Conservation (phyloP, 441 rosid species). For the Heliophila coronopifolia region DNA sequence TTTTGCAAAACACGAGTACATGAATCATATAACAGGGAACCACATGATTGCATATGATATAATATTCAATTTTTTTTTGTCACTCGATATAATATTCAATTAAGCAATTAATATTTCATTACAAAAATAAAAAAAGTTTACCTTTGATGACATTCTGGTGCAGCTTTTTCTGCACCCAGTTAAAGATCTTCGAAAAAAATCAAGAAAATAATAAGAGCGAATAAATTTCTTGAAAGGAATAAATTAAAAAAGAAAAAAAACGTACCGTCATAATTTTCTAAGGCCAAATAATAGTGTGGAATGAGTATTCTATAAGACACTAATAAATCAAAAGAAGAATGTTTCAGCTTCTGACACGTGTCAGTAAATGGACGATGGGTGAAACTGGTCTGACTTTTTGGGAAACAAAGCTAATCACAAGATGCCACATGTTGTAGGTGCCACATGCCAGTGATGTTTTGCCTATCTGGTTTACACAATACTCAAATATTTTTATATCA, state of each 20-base stretch:
- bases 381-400: conserved; percentile 12
- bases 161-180: conserved; percentile 67
- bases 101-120: not conserved
- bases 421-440: too few species aligned
- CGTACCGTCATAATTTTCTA: conserved; percentile 27
- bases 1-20: too few species aligned
- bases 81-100: too few species aligned
- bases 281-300: conserved; percentile 3
- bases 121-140: conserved; percentile 17
- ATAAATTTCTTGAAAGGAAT: not conserved
- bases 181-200: conserved; percentile 32
- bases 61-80: too few species aligned
- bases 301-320: conserved; percentile 8
- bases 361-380: conserved; percentile 7
- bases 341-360: conserved; percentile 19
- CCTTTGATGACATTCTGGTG: conserved; percentile 45
- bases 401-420: conserved; percentile 21
- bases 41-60: conserved; percentile 14
- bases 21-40: too few species aligned
- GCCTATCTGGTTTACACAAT: conserved; percentile 15
- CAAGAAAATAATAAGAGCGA: not conserved
- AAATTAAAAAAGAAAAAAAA: not conserved
- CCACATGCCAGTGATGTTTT: conserved; percentile 22
- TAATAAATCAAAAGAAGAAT: not conserved
- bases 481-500: too few species aligned